Base-by-base conservation (phyloP, 2,329 filamentous ascomycete genomes). In the Hypoxylon sp. region DNA sequence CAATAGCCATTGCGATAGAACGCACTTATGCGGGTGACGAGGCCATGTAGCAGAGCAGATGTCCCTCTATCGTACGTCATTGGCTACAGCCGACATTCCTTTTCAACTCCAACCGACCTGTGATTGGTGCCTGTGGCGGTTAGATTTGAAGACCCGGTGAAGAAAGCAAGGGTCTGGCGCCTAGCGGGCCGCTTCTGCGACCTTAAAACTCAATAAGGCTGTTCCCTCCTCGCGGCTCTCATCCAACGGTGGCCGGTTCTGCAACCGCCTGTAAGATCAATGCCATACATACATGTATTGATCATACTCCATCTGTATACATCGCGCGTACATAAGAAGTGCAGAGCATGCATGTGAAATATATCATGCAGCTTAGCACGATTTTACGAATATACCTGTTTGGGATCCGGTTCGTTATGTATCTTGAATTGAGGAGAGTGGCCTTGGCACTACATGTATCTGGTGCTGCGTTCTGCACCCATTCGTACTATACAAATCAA, bases 341-440 rank as follows among this genome's bases (percentile, higher is more conserved):
- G 56, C 20, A 40, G 22, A 50, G 35, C 25, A 42, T 17, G 55
- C n/a, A 35, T 42, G 14, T 25, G 20, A 31, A 37, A 58, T 11
- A 50, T 13, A 31, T 56, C 17, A 22, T 57, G 37, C 25, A 42
- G 35, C 17, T 49, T 56, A n/a, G 17, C 33, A 25, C 14, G 11
- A 53, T 44, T n/a, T 11, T 8, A 30, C 20, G 14, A 59, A 17
- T 7, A 61, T 55, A 17, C 46, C 25, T 11, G 48, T 37, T 31
- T 27, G 33, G 44, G 37, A 17, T 27, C 35, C 6, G 30, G 48
- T 59, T 67, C 59, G 49, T 67, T 49, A 68, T 54, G 40, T 57
- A 57, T 53, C 60, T 65, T 63, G 49, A 59, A 73, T 72, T 75
- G 74, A 76, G 75, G 66, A 77, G 75, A 75, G 74, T 77, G 69